Conservation (phyloP, 805 yeast species). For the Ogataea henricii region DNA sequence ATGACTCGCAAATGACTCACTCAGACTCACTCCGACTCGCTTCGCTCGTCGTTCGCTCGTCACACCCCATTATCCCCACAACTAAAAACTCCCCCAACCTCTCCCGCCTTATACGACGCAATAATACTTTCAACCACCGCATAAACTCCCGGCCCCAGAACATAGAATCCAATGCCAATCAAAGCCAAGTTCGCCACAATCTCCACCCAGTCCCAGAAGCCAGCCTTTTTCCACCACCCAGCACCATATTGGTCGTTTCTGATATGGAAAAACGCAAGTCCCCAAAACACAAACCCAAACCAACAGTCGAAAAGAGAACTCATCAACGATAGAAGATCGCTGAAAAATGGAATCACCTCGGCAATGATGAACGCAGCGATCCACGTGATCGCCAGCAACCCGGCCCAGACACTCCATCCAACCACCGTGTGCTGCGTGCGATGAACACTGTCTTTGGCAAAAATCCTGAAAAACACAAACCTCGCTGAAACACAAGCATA, state of each 20-base stretch:
- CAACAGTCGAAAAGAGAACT: constrained; percentile 64
- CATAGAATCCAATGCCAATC: constrained; percentile 51
- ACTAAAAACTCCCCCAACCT: constrained; percentile 53
- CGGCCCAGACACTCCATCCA: constrained; percentile 58
- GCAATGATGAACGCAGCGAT: constrained; percentile 57
- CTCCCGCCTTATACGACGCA: constrained; percentile 47
- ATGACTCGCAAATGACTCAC: too few species aligned
- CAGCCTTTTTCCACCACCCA: constrained; percentile 27
- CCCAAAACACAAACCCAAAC: constrained; percentile 68
- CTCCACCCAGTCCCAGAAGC: constrained; percentile 30
- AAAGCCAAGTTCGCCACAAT: constrained; percentile 28
- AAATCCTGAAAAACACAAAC: constrained; percentile 50
- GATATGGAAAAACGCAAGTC: constrained; percentile 54
- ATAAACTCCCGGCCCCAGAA: constrained; percentile 61
- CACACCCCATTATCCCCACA: constrained; percentile 47
- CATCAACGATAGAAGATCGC: constrained; percentile 58
- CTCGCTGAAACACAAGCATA: constrained; percentile 57
- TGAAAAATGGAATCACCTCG: constrained; percentile 65
- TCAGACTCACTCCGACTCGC: not conserved
- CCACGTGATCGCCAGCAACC: constrained; percentile 48
- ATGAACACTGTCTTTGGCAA: constrained; percentile 44
- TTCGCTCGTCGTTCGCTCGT: not conserved
- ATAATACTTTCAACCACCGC: constrained; percentile 57
- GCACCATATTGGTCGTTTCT: constrained; percentile 35
- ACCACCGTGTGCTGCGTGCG: constrained; percentile 46